phyloP scores from a whole-genome alignment of 805 yeast species.

The Kodamaea laetipori region DNA sequence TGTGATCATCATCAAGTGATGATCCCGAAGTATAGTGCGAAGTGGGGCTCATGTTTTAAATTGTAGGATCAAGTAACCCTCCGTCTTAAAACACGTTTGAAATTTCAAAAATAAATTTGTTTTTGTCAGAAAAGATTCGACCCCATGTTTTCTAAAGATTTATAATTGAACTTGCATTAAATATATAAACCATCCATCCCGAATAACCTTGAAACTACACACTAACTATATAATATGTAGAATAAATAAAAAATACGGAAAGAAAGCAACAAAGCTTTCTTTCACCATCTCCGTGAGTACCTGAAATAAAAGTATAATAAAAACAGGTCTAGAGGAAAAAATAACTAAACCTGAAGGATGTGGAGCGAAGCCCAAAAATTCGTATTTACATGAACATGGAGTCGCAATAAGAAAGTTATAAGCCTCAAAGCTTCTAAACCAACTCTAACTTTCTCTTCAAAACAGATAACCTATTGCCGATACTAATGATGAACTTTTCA shows the following conservation, averaged over 20 bases:
- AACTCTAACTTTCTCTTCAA: constrained; percentile 57
- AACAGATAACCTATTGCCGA: constrained; percentile 75
- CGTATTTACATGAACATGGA: constrained; percentile 1
- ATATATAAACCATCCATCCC: no score
- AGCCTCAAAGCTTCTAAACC: constrained; percentile 1
- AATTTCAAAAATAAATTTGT: no score
- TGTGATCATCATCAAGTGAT: background rate
- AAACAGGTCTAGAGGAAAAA: constrained; percentile 5
- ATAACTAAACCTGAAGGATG: constrained; percentile 1
- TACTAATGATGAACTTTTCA: constrained; percentile 78
- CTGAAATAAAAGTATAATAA: background rate
- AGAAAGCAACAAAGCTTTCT: background rate
- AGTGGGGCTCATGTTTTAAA: background rate
- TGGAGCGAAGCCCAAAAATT: background rate
- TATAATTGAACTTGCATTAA: no score
- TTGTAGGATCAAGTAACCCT: no score
- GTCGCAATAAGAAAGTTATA: background rate
- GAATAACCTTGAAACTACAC: constrained; percentile 1
- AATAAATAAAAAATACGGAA: background rate
- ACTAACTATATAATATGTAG: constrained; percentile 3
- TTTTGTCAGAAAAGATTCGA: no score
- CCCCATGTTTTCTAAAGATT: no score
- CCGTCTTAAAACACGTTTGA: no score
- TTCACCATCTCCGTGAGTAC: background rate
- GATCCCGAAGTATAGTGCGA: background rate